Conservation (phyloP, 805 yeast species). For the Saccharomycopsis fibuligera region DNA sequence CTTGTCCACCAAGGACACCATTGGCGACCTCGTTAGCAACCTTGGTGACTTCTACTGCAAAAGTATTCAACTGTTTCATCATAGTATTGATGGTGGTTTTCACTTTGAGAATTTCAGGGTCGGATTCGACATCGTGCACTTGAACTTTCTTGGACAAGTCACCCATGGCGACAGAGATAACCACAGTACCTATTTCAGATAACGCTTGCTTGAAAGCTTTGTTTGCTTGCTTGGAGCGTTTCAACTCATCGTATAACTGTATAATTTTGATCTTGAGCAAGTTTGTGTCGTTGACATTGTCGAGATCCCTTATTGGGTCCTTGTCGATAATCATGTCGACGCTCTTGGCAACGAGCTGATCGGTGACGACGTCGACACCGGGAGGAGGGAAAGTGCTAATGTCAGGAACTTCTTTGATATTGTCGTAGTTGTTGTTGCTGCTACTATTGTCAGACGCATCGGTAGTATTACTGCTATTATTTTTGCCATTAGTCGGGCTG, state of each 20-base stretch:
- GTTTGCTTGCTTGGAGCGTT: constrained; percentile 39
- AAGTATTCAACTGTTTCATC: constrained; percentile 83
- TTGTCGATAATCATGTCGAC: constrained; percentile 14
- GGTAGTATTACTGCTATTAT: not conserved
- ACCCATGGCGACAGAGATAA: constrained; percentile 84
- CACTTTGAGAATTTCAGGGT: constrained; percentile 74
- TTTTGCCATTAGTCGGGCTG: not conserved
- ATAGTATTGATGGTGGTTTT: constrained; percentile 78
- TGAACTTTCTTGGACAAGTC: constrained; percentile 77
- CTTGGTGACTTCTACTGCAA: constrained; percentile 75
- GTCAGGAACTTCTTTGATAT: not conserved
- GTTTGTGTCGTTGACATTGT: constrained; percentile 12
- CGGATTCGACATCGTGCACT: constrained; percentile 62
- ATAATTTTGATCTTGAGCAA: constrained; percentile 14
- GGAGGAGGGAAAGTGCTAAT: not conserved
- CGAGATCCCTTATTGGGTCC: constrained; percentile 14
- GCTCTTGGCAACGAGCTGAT: constrained; percentile 4
- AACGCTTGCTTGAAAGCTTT: constrained; percentile 66
- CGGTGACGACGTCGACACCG: not conserved
- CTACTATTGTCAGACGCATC: not conserved
- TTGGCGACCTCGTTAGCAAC: constrained; percentile 88
- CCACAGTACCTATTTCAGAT: constrained; percentile 78
- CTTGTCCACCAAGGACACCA: constrained; percentile 87
- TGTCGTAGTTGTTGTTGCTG: not conserved
- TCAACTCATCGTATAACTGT: constrained; percentile 14